Conservation (phyloP, 2,329 filamentous ascomycete genomes). For the Claviceps sp. region DNA sequence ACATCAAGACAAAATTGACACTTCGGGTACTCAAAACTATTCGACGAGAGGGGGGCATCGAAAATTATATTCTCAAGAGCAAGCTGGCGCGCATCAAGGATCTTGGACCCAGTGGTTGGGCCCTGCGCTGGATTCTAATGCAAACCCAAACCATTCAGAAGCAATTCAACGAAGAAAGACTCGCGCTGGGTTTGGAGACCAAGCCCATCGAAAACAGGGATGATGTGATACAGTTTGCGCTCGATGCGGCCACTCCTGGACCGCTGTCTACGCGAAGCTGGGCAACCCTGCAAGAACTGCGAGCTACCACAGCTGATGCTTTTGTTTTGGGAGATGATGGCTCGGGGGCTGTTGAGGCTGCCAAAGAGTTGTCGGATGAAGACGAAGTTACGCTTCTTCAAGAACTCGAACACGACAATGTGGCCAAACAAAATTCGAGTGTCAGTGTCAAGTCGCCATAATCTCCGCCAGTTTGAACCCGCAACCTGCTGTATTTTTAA, state of each 20-base stretch:
- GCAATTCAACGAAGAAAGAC: conserved; percentile 52
- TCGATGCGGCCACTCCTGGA: conserved; percentile 29
- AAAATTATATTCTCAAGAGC: conserved; percentile 77
- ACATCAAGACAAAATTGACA: conserved; percentile 55
- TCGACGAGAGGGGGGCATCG: conserved; percentile 75
- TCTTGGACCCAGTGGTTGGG: conserved; percentile 82
- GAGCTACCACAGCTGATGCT: conserved; percentile 27
- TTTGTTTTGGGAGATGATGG: conserved; percentile 33
- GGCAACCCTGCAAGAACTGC: conserved; percentile 25
- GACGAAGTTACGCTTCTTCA: conserved; percentile 19
- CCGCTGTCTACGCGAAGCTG: conserved; percentile 22
- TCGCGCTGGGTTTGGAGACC: conserved; percentile 45
- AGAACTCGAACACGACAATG: conserved; percentile 19
- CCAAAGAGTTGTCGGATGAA: conserved; percentile 27
- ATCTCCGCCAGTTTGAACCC: not conserved
- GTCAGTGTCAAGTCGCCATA: not conserved
- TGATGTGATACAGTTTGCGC: conserved; percentile 25
- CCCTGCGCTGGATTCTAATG: conserved; percentile 79
- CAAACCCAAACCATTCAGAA: conserved; percentile 55
- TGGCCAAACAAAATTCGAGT: not conserved
- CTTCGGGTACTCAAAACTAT: conserved; percentile 60
- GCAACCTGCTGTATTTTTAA: not conserved
- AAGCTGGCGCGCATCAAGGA: conserved; percentile 70
- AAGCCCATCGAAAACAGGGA: conserved; percentile 23
- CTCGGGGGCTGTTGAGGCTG: conserved; percentile 23